phyloP scores from a whole-genome alignment of 495 filamentous ascomycete species.

The Neurospora discreta region DNA sequence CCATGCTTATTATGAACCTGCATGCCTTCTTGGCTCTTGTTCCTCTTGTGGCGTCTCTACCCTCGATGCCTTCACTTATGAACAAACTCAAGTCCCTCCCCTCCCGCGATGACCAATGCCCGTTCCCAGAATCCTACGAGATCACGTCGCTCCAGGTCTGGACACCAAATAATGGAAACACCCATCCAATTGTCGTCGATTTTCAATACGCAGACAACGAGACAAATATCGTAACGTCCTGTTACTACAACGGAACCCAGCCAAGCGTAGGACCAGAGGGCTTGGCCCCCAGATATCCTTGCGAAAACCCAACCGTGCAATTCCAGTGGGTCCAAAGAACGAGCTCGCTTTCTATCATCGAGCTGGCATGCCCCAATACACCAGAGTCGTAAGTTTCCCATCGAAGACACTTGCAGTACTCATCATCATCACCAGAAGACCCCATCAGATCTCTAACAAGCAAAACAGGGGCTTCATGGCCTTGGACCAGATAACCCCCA shows the following conservation, averaged over 20 bases:
- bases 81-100: not conserved
- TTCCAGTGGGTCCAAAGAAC: slow-evolving; percentile 38
- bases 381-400: slow-evolving; percentile 5
- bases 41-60: slow-evolving; percentile 3
- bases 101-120: slow-evolving; percentile 8
- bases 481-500: slow-evolving; percentile 6
- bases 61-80: slow-evolving; percentile 3
- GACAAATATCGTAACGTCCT: slow-evolving; percentile 17
- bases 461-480: slow-evolving; percentile 8
- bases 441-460: not conserved
- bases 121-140: slow-evolving; percentile 11
- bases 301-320: slow-evolving; percentile 27
- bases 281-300: slow-evolving; percentile 12
- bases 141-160: slow-evolving; percentile 14
- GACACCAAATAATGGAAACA: slow-evolving; percentile 9
- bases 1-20: not conserved
- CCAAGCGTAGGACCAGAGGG: slow-evolving; percentile 12
- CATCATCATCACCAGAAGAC: not conserved
- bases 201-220: slow-evolving; percentile 14
- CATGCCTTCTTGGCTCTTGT: slow-evolving; percentile 4
- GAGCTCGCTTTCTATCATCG: slow-evolving; percentile 15
- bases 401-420: not conserved
- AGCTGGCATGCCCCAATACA: slow-evolving; percentile 17
- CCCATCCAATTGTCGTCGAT: slow-evolving; percentile 2
- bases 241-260: slow-evolving; percentile 19